These are phyloP conservation scores for Erucastrum elatum DNA, from an alignment of 345 rosid genomes.

Conservation along the genomic window DNA sequence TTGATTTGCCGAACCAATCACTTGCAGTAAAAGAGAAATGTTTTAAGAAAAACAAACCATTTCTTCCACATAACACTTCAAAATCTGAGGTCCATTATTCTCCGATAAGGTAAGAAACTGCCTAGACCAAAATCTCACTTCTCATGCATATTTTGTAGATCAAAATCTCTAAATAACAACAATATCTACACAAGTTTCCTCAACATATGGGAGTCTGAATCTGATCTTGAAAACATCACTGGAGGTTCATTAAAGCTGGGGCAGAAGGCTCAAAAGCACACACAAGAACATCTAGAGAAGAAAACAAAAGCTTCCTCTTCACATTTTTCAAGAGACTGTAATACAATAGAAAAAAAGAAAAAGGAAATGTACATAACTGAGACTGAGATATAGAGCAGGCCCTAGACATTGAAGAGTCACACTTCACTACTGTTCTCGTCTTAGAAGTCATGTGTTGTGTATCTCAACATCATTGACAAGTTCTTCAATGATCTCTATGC, in stretches of 20 bases:
- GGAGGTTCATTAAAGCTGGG: constrained; percentile 12
- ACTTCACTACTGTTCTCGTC: constrained; percentile 72
- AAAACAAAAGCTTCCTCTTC: constrained; percentile 24
- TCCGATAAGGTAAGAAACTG: constrained; percentile 51
- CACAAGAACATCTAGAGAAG: constrained; percentile 13
- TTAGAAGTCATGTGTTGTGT: constrained; percentile 60
- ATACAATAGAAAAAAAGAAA: constrained; percentile 62
- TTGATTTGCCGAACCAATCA: constrained; percentile 25
- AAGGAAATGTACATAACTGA: constrained; percentile 73
- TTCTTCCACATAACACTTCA: constrained; percentile 54
- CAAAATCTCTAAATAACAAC: constrained; percentile 27
- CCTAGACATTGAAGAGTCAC: constrained; percentile 80
- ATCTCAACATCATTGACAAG: constrained; percentile 72
- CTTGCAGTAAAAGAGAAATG: constrained; percentile 27
- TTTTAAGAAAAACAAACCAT: constrained; percentile 48
- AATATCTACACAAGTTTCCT: constrained; percentile 30
- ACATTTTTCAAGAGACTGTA: constrained; percentile 11
- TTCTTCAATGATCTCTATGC: constrained; percentile 72
- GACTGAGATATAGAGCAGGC: constrained; percentile 68
- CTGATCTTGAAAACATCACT: constrained; percentile 19
- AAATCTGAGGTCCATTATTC: constrained; percentile 52
- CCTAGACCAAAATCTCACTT: constrained; percentile 39
- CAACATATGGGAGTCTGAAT: constrained; percentile 33
- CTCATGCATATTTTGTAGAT: constrained; percentile 33
- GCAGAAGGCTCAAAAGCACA: background rate